Evolutionary conservation across 108 stramenopile species (phyloP), one percentile per base, ranked within the genome.

Genomic region (Craspedostauros australis): DNA sequence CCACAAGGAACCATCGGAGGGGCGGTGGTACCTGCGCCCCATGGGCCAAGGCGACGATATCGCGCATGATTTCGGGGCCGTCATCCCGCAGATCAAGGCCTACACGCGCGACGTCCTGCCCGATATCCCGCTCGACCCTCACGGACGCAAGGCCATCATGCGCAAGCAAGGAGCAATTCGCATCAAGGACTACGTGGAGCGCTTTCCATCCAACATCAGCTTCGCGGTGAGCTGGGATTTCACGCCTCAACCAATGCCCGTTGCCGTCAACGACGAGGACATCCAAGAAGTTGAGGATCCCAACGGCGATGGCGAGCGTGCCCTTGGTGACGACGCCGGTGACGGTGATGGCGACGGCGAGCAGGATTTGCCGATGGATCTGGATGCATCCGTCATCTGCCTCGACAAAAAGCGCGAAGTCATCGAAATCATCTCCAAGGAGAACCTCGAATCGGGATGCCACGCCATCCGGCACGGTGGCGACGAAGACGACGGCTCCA

Each of bases 151-250:
- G 22, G 75, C 75, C 25, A 66, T 76, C 22, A 64, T 76, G 75
- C 64, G 66, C 12, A 71, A 71, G 42, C 70, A 56, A 27, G 65
- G 62, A 5, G 64, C 45, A 16, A 59, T 76, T 26, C 47, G 75
- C 12, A 31, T 76, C 14, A 15, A 19, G 32, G 75, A 76, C 41
- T 76, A 64, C 55, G n/a, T n/a, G n/a, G n/a, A n/a, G n/a, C 32
- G 48, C 14, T 48, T 60, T 0, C 34, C 53, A 9, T 29, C 38
- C 1, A 29, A 27, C 9, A 18, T 76, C 0, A 54, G 56, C 0
- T 57, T 76, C 61, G 75, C 70, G 0, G 23, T 76, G 29, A 62
- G 70, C 1, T 76, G 75, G 75, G 75, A 76, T 51, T 63, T 76
- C 1, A 67, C 70, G 1, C n/a, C n/a, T n/a, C n/a, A n/a, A n/a